A percentile compares a stretch with the other conserved stretches of the same genome.
Evolutionary conservation across 495 filamentous ascomycete species (phyloP).

Genomic region (Podospora pseudoanserina): DNA sequence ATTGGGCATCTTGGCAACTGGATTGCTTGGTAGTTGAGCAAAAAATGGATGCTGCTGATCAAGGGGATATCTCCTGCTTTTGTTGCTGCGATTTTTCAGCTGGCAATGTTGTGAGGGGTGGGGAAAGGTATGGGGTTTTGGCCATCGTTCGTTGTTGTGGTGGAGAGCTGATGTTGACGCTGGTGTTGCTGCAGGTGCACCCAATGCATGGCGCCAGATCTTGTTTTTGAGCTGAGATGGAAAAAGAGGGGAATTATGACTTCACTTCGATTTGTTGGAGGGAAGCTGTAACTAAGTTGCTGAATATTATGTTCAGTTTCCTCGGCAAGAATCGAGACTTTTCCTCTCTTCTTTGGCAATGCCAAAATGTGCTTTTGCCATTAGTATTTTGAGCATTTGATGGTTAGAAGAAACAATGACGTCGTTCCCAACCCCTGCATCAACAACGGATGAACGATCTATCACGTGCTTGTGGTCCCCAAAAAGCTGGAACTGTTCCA

Average conservation of each 20-base stretch:
- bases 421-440: not conserved
- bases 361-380: not conserved
- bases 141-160: not conserved
- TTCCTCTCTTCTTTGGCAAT: not conserved
- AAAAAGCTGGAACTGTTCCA: not conserved
- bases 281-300: not conserved
- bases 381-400: not conserved
- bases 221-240: not conserved
- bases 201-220: not conserved
- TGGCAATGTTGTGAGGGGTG: not conserved
- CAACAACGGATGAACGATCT: not conserved
- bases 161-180: not conserved
- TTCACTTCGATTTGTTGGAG: not conserved
- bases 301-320: not conserved
- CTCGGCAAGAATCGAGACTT: too few species aligned
- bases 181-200: not conserved
- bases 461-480: not conserved
- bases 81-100: not conserved
- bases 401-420: not conserved
- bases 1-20: constrained; percentile 33
- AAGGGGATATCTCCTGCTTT: not conserved
- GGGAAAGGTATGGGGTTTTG: not conserved
- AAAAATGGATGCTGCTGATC: not conserved
- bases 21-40: not conserved
- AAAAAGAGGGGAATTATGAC: not conserved